phyloP scores from a whole-genome alignment of 1,139 yeast genomes.

The Blastobotrys proliferans region DNA sequence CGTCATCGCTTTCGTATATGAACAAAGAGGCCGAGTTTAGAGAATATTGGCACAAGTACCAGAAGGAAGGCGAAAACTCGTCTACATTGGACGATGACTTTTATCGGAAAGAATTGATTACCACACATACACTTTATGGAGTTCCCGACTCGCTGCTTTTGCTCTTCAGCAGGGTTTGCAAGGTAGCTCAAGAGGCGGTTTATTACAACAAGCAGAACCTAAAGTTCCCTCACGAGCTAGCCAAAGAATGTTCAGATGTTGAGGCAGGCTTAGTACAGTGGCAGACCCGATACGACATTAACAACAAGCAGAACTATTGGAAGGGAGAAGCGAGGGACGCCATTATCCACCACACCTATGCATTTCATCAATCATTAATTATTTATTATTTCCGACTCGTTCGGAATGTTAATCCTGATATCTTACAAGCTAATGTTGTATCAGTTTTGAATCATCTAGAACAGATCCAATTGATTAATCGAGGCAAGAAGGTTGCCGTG shows the following conservation, averaged over 20 bases:
- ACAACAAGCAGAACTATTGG: slow-evolving; percentile 25
- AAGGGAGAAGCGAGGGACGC: slow-evolving; percentile 48
- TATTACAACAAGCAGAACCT: slow-evolving; percentile 39
- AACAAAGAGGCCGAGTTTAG: slow-evolving; percentile 28
- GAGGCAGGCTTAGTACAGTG: slow-evolving; percentile 55
- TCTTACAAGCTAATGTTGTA: slow-evolving; percentile 57
- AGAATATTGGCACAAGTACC: slow-evolving; percentile 28
- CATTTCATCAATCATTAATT: slow-evolving; percentile 69
- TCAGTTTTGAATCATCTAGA: slow-evolving; percentile 63
- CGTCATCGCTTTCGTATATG: slow-evolving; percentile 24
- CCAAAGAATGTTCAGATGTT: slow-evolving; percentile 45
- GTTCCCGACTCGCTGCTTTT: slow-evolving; percentile 75
- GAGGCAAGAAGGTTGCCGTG: slow-evolving; percentile 46
- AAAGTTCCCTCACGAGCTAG: slow-evolving; percentile 43
- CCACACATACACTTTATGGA: slow-evolving; percentile 81
- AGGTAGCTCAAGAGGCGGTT: slow-evolving; percentile 57
- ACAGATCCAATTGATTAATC: slow-evolving; percentile 50
- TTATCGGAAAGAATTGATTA: slow-evolving; percentile 43
- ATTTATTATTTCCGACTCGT: slow-evolving; percentile 75
- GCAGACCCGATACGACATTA: slow-evolving; percentile 43
- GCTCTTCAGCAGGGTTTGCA: slow-evolving; percentile 46
- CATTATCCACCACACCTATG: slow-evolving; percentile 75
- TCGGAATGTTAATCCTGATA: slow-evolving; percentile 48
- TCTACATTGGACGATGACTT: slow-evolving; percentile 25
- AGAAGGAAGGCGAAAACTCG: slow-evolving; percentile 8